Evolutionary conservation across 2,329 filamentous ascomycete species (phyloP), one percentile per base, ranked within the genome.

Genomic region (Cadophora sp.): DNA sequence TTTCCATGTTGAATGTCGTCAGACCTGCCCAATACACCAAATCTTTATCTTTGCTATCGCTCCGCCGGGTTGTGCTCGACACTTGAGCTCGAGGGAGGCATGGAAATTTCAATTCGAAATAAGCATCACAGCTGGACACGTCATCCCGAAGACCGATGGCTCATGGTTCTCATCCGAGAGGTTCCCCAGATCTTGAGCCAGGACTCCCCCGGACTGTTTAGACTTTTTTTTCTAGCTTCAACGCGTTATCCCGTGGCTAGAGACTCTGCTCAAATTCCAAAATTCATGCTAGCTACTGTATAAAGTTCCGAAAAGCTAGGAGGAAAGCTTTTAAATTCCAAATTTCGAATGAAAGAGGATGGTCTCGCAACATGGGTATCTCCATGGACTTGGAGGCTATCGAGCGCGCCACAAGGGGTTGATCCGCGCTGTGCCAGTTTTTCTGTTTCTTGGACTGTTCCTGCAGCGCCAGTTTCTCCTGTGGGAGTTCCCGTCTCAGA

Each of bases 391-490:
- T 48, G n/a, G 19, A 48, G 5, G 19, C 5, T 7, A 22, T 2
- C 19, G n/a, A 8, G 11, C 6, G 43, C 43, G n/a, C 19, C 19
- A 48, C 12, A 4, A 48, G 22, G 7, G n/a, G 43, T 48, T 22
- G 19, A 48, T 22, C n/a, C n/a, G n/a, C 43, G 43, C 7, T 22
- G 43, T 59, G 56, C 65, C 65, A 58, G 31, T 11, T 59, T 66
- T 58, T 16, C 37, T 12, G 58, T 55, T 63, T 67, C 65, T 67
- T 67, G 60, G 62, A 63, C 8, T 65, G 59, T 66, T 59, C 59
- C 63, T 68, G 67, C 67, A 63, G 63, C 63, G 40, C 62, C 59
- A 37, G 31, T 9, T 43, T 8, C 22, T 43, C 22, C 19, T 24
- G 34, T 14, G 56, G 22, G 34, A 7, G 43, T 26, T 59, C 34